Percentiles rank a stretch among this genome's conserved stretches.
Conservation (phyloP, 495 filamentous ascomycete species). For the Stereocaulon alpinum region DNA sequence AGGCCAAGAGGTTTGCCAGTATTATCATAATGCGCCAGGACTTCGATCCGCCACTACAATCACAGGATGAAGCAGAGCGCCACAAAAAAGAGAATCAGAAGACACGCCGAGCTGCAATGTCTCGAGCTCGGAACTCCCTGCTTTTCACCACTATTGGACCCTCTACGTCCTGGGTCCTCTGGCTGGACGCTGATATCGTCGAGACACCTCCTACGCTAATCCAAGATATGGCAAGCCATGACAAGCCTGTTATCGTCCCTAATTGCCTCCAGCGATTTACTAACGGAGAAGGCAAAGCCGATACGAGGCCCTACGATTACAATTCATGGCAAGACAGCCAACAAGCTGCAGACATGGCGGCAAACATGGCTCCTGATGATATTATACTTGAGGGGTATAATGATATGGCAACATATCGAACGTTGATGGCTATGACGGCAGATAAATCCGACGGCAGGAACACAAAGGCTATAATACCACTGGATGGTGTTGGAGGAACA, state of each 20-base stretch:
- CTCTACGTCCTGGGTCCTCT: constrained; percentile 90
- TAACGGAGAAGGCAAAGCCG: constrained; percentile 59
- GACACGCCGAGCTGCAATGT: constrained; percentile 76
- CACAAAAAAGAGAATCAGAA: constrained; percentile 89
- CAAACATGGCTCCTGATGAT: constrained; percentile 76
- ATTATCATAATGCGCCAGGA: constrained; percentile 93
- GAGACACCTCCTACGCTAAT: constrained; percentile 81
- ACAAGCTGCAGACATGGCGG: constrained; percentile 60
- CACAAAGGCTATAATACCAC: constrained; percentile 47
- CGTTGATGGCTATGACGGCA: constrained; percentile 81
- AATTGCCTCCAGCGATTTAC: constrained; percentile 91
- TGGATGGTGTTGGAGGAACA: constrained; percentile 93
- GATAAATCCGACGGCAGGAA: constrained; percentile 42
- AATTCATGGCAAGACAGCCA: constrained; percentile 91
- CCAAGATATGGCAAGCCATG: constrained; percentile 79
- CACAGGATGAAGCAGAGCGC: constrained; percentile 78
- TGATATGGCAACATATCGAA: constrained; percentile 84
- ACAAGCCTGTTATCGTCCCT: constrained; percentile 81
- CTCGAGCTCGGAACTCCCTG: constrained; percentile 81
- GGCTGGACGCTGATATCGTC: constrained; percentile 87
- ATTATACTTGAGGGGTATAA: constrained; percentile 88
- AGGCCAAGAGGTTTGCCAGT: constrained; percentile 75
- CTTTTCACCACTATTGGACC: constrained; percentile 96
- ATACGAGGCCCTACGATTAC: constrained; percentile 84
- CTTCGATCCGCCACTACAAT: constrained; percentile 70